phyloP scores from a whole-genome alignment of 805 yeast genomes.

The Kluyveromyces lactis region DNA sequence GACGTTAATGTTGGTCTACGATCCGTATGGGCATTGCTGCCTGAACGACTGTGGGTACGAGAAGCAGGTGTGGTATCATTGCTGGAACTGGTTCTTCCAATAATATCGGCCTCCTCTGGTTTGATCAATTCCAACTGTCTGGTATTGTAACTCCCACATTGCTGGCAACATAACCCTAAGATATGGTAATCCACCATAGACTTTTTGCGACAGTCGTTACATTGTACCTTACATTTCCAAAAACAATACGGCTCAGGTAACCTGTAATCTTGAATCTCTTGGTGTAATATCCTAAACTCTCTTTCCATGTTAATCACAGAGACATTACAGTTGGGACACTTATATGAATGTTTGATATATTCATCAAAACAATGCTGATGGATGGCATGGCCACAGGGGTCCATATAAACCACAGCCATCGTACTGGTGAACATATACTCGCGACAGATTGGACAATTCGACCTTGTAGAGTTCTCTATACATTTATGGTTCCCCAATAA shows the following conservation, averaged over 20 bases:
- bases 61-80: too few species aligned
- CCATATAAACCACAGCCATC: slow-evolving; percentile 80
- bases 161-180: slow-evolving; percentile 79
- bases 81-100: too few species aligned
- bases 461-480: slow-evolving; percentile 78
- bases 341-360: slow-evolving; percentile 73
- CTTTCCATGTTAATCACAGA: slow-evolving; percentile 83
- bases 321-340: slow-evolving; percentile 85
- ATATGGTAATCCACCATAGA: slow-evolving; percentile 71
- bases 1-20: too few species aligned
- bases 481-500: slow-evolving; percentile 73
- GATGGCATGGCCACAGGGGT: slow-evolving; percentile 84
- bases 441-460: slow-evolving; percentile 88
- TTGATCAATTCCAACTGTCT: slow-evolving; percentile 62
- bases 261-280: slow-evolving; percentile 67
- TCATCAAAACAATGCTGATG: slow-evolving; percentile 81
- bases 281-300: slow-evolving; percentile 77
- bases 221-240: slow-evolving; percentile 70
- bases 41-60: too few species aligned
- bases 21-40: too few species aligned
- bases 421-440: slow-evolving; percentile 83
- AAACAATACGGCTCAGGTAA: slow-evolving; percentile 71
- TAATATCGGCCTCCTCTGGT: slow-evolving; percentile 35
- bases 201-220: slow-evolving; percentile 85
- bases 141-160: slow-evolving; percentile 83